Evolutionary conservation across 306 rosid genomes (phyloP).

Genomic region (Prunus davidiana): DNA sequence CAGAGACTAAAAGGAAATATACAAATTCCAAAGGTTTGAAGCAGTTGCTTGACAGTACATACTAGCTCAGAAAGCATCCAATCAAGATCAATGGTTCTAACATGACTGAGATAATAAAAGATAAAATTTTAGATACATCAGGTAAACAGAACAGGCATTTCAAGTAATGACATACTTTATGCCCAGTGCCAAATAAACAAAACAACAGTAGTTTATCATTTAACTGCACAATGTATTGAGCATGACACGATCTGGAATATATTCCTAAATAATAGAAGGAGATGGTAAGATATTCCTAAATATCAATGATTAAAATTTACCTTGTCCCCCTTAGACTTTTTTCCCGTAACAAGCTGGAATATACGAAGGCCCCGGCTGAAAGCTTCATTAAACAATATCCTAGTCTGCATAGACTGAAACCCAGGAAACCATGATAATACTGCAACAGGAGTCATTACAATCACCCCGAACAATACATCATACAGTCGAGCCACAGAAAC

Average conservation of each 20-base stretch:
- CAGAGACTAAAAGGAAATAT: neutral
- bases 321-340: constrained; percentile 41
- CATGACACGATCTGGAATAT: neutral
- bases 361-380: constrained; percentile 80
- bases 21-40: neutral
- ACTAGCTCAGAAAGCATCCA: neutral
- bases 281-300: constrained; percentile 4
- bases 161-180: neutral
- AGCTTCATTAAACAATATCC: constrained; percentile 83
- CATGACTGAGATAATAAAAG: neutral
- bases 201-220: neutral
- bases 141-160: neutral
- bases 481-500: constrained; percentile 68
- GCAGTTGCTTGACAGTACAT: neutral
- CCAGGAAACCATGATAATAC: constrained; percentile 86
- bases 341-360: constrained; percentile 70
- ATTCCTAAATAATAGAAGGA: neutral
- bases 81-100: neutral
- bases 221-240: neutral
- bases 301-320: constrained; percentile 25
- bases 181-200: neutral
- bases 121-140: neutral
- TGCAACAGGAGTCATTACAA: constrained; percentile 77
- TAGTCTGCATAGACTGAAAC: constrained; percentile 85
- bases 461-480: constrained; percentile 69